Base-by-base conservation (phyloP, 768 basidiomycete species). In the Russula sp. region DNA sequence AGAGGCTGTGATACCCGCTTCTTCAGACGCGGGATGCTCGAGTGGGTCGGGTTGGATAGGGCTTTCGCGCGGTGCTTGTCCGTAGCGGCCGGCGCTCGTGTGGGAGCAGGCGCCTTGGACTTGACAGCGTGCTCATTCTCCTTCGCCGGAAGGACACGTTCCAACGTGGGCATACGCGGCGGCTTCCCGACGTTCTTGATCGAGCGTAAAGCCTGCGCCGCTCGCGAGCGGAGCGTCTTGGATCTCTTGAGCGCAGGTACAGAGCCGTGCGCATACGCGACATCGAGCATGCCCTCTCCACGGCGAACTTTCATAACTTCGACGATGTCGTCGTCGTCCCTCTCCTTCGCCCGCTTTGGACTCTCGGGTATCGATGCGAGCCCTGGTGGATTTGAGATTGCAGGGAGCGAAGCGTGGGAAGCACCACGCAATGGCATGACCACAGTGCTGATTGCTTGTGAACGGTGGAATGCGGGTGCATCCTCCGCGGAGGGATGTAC, bases 281-380 rank as follows among this genome's bases (percentile, higher is more conserved):
- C 63, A 48, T 71, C 69, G n/a, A 60, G 54, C 60, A 68, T 66
- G 50, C 70, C 72, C 48, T 73, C 70, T 51, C 69, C 66, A 57
- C 71, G 65, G 43, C 69, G 70, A 25, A 74, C 71, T 65, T 73
- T 74, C 49, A 74, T 65, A 52, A 75, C 73, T 65, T 75, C 74
- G 8, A 75, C 65, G 22, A 75, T 69, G 46, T 74, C 73, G n/a
- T 68, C 68, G 53, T 70, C 71, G 42, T 70, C 70, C 32, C 39
- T 41, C 38, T 67, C 56, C 55, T 66, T 60, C 38, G 51, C 35
- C 29, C 66, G 60, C 63, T 60, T 60, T 18, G 59, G 46, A 42
- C 64, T 58, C 18, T 60, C 56, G 14, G 52, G 53, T 39, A 61
- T 57, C 6, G 56, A 58, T 54, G 66, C 14, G 51, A 66, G 47